A percentile compares a stretch with the other conserved stretches of the same genome.
Evolutionary conservation across 805 yeast genomes (phyloP).

Genomic region (Sungouiozyma intestinalis): DNA sequence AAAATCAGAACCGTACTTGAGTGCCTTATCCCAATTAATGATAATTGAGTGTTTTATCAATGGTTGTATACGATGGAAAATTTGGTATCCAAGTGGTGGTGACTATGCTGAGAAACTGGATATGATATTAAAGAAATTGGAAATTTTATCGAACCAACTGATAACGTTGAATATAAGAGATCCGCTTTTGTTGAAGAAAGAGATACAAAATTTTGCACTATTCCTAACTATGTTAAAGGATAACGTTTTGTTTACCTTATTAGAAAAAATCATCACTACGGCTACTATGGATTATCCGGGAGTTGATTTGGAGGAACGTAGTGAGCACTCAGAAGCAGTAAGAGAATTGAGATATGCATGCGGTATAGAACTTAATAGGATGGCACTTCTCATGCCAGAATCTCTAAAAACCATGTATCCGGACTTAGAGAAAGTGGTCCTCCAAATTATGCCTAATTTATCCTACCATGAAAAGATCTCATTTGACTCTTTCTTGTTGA

Average conservation of each 20-base stretch:
- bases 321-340: constrained; percentile 71
- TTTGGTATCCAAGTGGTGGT: constrained; percentile 51
- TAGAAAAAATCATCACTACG: constrained; percentile 77
- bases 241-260: constrained; percentile 67
- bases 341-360: constrained; percentile 84
- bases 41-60: constrained; percentile 83
- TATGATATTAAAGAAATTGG: constrained; percentile 44
- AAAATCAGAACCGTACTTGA: constrained; percentile 56
- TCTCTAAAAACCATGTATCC: constrained; percentile 68
- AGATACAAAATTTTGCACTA: constrained; percentile 86
- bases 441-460: constrained; percentile 59
- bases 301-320: constrained; percentile 34
- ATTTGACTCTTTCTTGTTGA: constrained; percentile 81
- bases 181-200: constrained; percentile 72
- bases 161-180: constrained; percentile 67
- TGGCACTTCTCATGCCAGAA: constrained; percentile 93
- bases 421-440: constrained; percentile 75
- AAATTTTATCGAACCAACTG: constrained; percentile 62
- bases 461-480: constrained; percentile 90
- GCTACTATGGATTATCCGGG: constrained; percentile 75
- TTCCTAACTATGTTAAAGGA: constrained; percentile 85
- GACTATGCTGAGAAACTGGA: constrained; percentile 43
- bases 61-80: constrained; percentile 91
- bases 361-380: constrained; percentile 87
- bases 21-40: constrained; percentile 73